A percentile compares a stretch with the other conserved stretches of the same genome.
Conservation (phyloP, 2,329 filamentous ascomycete species). For the Arachnopeziza araneosa region DNA sequence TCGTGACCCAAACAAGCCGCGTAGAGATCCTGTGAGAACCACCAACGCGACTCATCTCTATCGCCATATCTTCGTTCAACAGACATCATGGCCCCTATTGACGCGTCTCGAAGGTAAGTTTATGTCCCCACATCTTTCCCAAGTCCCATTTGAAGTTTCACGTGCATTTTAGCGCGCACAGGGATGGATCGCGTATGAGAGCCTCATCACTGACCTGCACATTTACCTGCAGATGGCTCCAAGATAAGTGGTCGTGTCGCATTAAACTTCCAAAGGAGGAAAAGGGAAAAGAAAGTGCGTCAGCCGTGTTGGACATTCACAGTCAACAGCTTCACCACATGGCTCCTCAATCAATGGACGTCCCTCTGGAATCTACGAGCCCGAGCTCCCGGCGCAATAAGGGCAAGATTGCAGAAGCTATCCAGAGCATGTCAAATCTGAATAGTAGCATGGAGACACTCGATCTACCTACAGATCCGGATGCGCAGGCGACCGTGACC, state of each 20-base stretch:
- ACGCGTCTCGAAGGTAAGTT: constrained; percentile 27
- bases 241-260: constrained; percentile 30
- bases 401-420: constrained; percentile 27
- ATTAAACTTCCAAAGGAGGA: constrained; percentile 27
- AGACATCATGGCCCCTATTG: constrained; percentile 9
- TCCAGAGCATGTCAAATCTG: constrained; percentile 28
- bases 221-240: constrained; percentile 25
- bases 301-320: background rate
- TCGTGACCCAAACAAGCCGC: constrained; percentile 2
- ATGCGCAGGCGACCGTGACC: constrained; percentile 63
- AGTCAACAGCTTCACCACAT: constrained; percentile 8
- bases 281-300: background rate
- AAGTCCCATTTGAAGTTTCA: background rate
- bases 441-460: constrained; percentile 26
- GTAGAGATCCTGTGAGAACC: background rate
- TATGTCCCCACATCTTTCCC: background rate
- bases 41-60: background rate
- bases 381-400: constrained; percentile 27
- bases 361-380: constrained; percentile 21
- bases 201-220: background rate
- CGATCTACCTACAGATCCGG: constrained; percentile 47
- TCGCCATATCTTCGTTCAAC: background rate
- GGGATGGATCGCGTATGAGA: background rate
- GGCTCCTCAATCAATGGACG: constrained; percentile 21
- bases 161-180: background rate